Conservation (phyloP, 768 basidiomycete genomes). For the Tricholoma hemisulphureum region DNA sequence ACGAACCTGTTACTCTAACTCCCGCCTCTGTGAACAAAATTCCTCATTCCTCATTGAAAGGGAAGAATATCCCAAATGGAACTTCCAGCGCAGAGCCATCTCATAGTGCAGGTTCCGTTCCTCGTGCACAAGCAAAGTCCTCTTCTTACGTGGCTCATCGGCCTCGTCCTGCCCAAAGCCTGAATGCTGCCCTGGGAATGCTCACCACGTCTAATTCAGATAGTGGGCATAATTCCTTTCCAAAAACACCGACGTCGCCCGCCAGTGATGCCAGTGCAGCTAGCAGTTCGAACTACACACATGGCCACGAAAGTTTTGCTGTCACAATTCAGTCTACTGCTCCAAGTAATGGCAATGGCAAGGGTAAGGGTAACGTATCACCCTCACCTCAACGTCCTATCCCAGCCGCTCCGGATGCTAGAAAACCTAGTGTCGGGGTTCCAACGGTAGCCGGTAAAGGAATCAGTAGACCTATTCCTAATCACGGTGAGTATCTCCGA, state of each 20-base stretch:
- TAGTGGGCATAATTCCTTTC: constrained; percentile 31
- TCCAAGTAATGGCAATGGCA: constrained; percentile 26
- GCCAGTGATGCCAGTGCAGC: constrained; percentile 22
- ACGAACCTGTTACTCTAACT: constrained; percentile 37
- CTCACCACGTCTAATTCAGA: constrained; percentile 48
- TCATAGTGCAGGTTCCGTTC: constrained; percentile 22
- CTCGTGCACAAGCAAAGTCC: constrained; percentile 52
- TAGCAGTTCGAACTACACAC: constrained; percentile 15
- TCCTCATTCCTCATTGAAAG: constrained; percentile 24
- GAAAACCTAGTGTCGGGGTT: constrained; percentile 32
- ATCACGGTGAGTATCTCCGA: constrained; percentile 52
- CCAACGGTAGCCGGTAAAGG: constrained; percentile 58
- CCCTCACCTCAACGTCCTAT: constrained; percentile 47
- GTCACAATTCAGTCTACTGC: constrained; percentile 26
- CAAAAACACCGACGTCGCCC: constrained; percentile 23
- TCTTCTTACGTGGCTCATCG: constrained; percentile 55
- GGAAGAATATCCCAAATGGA: constrained; percentile 27
- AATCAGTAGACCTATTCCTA: constrained; percentile 68
- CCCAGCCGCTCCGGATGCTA: constrained; percentile 36
- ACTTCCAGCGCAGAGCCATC: constrained; percentile 26
- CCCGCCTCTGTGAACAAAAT: constrained; percentile 28
- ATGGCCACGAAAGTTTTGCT: constrained; percentile 20
- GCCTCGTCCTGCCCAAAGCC: constrained; percentile 63
- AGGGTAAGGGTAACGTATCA: constrained; percentile 26
- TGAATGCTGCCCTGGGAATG: constrained; percentile 71